These are phyloP conservation scores for Gossypium turneri DNA, from an alignment of 345 rosid genomes.

Conservation along the genomic window DNA sequence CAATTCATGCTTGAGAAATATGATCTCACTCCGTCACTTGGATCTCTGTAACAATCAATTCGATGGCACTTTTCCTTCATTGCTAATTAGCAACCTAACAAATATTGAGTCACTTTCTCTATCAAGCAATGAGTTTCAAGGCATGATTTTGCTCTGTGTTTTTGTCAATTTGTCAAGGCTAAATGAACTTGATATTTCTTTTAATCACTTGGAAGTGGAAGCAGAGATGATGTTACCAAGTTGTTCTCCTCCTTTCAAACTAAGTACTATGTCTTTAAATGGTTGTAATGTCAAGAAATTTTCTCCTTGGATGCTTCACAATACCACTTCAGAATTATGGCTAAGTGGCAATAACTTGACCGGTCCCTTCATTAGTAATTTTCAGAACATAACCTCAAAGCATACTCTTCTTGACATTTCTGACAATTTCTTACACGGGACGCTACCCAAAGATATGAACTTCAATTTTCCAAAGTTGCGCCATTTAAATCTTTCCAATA, in stretches of 20 bases:
- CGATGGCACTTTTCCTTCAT: slow-evolving; percentile 7
- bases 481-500: neutral
- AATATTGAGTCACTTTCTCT: slow-evolving; percentile 5
- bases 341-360: slow-evolving; percentile 13
- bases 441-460: slow-evolving; percentile 5
- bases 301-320: slow-evolving; percentile 16
- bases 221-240: slow-evolving; percentile 5
- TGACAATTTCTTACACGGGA: neutral
- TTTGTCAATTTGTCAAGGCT: slow-evolving; percentile 19
- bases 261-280: neutral
- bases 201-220: neutral
- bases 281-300: slow-evolving; percentile 12
- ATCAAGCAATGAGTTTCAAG: neutral
- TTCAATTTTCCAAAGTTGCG: neutral
- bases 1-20: neutral
- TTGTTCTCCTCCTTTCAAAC: slow-evolving; percentile 15
- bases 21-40: neutral
- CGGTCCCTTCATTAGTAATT: slow-evolving; percentile 1
- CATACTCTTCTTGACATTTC: slow-evolving; percentile 1
- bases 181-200: slow-evolving; percentile 5
- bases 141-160: neutral
- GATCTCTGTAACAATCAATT: slow-evolving; percentile 6
- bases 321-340: neutral
- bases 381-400: slow-evolving; percentile 6
- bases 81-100: slow-evolving; percentile 13